phyloP scores from a whole-genome alignment of 441 rosid genomes.

The Pelargonium exstipulatum region DNA sequence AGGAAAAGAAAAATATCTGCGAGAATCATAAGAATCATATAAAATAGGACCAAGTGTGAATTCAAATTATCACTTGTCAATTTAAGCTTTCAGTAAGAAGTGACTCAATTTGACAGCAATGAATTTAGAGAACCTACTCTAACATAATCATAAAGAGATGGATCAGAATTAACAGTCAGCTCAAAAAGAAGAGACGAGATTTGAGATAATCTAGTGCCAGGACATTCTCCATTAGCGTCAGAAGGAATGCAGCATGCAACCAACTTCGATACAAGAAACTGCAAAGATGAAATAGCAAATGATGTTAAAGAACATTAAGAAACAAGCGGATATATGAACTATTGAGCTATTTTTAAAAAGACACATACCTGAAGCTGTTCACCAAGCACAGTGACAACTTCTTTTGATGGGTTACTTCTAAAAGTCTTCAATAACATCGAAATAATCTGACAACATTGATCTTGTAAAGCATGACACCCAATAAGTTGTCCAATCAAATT shows the following conservation, averaged over 20 bases:
- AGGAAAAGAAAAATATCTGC: not conserved
- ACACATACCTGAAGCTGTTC: slow-evolving; percentile 84
- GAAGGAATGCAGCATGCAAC: slow-evolving; percentile 69
- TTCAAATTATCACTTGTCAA: not conserved
- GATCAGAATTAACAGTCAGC: slow-evolving; percentile 61
- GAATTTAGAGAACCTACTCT: slow-evolving; percentile 48
- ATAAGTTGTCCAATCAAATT: slow-evolving; percentile 84
- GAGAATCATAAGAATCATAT: not conserved
- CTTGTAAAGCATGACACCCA: slow-evolving; percentile 61
- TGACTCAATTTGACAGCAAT: slow-evolving; percentile 6
- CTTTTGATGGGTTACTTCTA: slow-evolving; percentile 56
- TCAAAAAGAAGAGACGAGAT: slow-evolving; percentile 57
- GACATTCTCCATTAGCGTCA: slow-evolving; percentile 37
- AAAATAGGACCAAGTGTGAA: not conserved
- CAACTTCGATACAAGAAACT: slow-evolving; percentile 94
- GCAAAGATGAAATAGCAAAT: slow-evolving; percentile 23
- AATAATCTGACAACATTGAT: slow-evolving; percentile 77
- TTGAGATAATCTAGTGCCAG: slow-evolving; percentile 50
- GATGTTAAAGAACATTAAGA: slow-evolving; percentile 15
- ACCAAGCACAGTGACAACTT: slow-evolving; percentile 64
- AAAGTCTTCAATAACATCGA: slow-evolving; percentile 56
- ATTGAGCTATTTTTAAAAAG: slow-evolving; percentile 16
- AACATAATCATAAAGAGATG: slow-evolving; percentile 66
- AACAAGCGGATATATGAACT: not conserved
- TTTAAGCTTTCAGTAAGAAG: not conserved